These are phyloP conservation scores for Colletotrichum tabaci DNA, from an alignment of 2,329 filamentous ascomycete genomes.

Conservation along the genomic window DNA sequence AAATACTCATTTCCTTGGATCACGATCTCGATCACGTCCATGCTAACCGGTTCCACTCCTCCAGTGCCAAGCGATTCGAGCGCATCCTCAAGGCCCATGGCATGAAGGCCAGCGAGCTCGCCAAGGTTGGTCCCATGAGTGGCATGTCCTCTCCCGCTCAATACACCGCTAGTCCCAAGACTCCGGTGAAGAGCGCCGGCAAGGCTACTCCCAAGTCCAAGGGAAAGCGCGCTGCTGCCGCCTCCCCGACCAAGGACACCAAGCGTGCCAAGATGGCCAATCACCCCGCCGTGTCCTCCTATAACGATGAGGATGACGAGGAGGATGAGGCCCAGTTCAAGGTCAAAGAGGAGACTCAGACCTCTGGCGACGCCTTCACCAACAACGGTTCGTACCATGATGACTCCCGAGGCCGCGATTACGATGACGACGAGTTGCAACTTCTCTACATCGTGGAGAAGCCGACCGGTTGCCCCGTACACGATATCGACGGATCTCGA, in stretches of 20 bases:
- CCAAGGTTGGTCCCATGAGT: conserved; percentile 38
- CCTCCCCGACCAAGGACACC: conserved; percentile 30
- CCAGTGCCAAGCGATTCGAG: conserved; percentile 78
- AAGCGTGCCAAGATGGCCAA: conserved; percentile 36
- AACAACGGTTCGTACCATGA: conserved; percentile 36
- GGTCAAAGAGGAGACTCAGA: conserved; percentile 27
- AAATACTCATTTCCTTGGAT: neutral
- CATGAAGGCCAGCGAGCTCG: conserved; percentile 52
- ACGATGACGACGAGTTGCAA: conserved; percentile 41
- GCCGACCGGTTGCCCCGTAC: conserved; percentile 31
- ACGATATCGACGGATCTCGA: conserved; percentile 33
- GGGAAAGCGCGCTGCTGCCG: conserved; percentile 30
- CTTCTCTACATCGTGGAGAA: conserved; percentile 41
- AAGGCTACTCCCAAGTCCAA: conserved; percentile 45
- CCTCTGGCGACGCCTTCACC: neutral
- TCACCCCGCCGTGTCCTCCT: conserved; percentile 33
- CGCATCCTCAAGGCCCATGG: conserved; percentile 74
- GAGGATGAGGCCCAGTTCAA: conserved; percentile 25
- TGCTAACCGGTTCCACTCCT: neutral
- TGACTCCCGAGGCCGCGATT: conserved; percentile 26
- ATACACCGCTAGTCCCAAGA: conserved; percentile 41
- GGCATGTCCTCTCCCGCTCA: conserved; percentile 31
- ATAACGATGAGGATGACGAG: conserved; percentile 19
- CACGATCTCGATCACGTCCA: neutral
- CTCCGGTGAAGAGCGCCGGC: conserved; percentile 44